Conservation (phyloP, 768 basidiomycete genomes). For the Lentinula edodes region DNA sequence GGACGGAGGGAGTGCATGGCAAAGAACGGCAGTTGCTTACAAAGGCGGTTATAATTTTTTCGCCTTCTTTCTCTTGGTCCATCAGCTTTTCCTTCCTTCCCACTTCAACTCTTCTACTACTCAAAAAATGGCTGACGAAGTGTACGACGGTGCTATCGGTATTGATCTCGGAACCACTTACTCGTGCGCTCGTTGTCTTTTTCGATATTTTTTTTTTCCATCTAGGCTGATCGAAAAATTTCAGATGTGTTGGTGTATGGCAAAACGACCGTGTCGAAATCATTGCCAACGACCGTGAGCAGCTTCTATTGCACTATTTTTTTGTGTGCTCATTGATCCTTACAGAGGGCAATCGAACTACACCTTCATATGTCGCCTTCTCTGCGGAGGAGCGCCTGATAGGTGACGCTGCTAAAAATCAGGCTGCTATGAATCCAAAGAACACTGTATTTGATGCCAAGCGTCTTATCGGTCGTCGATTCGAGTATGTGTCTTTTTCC, state of each 20-base stretch:
- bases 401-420: slow-evolving; percentile 98
- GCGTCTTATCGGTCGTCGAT: slow-evolving; percentile 96
- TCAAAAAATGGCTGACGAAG: slow-evolving; percentile 71
- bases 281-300: slow-evolving; percentile 93
- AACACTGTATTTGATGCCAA: slow-evolving; percentile 99
- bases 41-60: slow-evolving; percentile 39
- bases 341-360: slow-evolving; percentile 95
- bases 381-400: slow-evolving; percentile 94
- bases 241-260: slow-evolving; percentile 97
- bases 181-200: slow-evolving; percentile 51
- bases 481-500: slow-evolving; percentile 56
- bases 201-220: slow-evolving; percentile 14
- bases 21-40: slow-evolving; percentile 41
- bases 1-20: slow-evolving; percentile 1
- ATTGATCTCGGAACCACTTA: slow-evolving; percentile 98
- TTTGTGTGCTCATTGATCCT: slow-evolving; percentile 6
- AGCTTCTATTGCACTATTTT: neutral
- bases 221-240: slow-evolving; percentile 14
- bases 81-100: slow-evolving; percentile 21
- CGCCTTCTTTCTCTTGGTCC: slow-evolving; percentile 18
- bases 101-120: slow-evolving; percentile 23
- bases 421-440: slow-evolving; percentile 98
- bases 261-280: slow-evolving; percentile 99
- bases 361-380: slow-evolving; percentile 99
- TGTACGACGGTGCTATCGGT: slow-evolving; percentile 95